Evolutionary conservation across 345 rosid species (phyloP).

Genomic region (Eucalyptus sp.): DNA sequence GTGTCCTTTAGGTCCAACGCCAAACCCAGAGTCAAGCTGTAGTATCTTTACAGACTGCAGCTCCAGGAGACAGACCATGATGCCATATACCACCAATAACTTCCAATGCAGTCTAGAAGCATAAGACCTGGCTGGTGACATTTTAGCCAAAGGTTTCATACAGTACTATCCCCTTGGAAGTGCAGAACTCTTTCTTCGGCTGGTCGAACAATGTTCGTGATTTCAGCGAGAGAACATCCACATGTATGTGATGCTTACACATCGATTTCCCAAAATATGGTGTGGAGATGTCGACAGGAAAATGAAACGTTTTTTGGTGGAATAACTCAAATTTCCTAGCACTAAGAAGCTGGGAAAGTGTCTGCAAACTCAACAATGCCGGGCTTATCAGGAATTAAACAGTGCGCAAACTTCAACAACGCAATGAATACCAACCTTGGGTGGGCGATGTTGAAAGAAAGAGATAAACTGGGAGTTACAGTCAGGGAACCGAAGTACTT

Average conservation of each 20-base stretch:
- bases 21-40: neutral
- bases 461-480: neutral
- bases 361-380: neutral
- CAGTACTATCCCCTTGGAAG: neutral
- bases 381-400: neutral
- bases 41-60: neutral
- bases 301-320: neutral
- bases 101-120: neutral
- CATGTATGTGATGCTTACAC: neutral
- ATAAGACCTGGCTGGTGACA: neutral
- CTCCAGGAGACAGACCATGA: neutral
- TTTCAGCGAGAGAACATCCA: neutral
- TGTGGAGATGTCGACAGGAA: neutral
- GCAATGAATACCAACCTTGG: neutral
- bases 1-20: neutral
- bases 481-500: neutral
- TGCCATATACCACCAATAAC: neutral
- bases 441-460: neutral
- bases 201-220: neutral
- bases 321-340: neutral
- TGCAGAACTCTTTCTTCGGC: neutral
- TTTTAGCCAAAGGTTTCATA: neutral
- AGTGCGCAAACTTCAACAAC: neutral
- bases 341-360: neutral
- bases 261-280: neutral